Evolutionary conservation across 176 grass and related monocot genomes (phyloP).

Genomic region (Carex littledalei): DNA sequence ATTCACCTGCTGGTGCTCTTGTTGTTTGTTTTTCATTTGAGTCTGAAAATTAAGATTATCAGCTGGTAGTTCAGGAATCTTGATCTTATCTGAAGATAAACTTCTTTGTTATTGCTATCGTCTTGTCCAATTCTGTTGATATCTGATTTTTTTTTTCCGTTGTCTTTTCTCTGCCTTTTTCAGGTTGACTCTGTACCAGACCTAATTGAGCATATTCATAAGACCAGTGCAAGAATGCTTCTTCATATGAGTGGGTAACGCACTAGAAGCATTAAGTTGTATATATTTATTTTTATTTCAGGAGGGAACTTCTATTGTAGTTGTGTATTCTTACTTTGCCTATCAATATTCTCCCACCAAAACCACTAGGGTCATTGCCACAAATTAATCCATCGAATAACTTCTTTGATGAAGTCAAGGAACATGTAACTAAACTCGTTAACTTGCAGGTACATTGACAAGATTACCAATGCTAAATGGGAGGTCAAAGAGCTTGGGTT

Average conservation of each 20-base stretch:
- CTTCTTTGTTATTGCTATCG: background rate
- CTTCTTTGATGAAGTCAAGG: slow-evolving; percentile 3
- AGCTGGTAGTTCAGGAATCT: background rate
- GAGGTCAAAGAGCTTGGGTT: slow-evolving; percentile 98
- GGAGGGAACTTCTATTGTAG: background rate
- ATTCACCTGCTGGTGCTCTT: background rate
- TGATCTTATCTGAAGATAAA: background rate
- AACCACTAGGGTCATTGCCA: background rate
- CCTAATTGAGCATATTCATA: slow-evolving; percentile 88
- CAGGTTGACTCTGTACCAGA: slow-evolving; percentile 94
- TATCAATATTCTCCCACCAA: background rate
- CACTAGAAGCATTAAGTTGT: slow-evolving; percentile 3
- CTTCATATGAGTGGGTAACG: slow-evolving; percentile 93
- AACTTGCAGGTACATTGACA: slow-evolving; percentile 81
- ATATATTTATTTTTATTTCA: background rate
- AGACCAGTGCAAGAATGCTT: slow-evolving; percentile 81
- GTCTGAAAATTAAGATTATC: background rate
- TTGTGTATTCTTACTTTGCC: background rate
- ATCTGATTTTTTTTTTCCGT: slow-evolving; percentile 11
- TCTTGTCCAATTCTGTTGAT: background rate
- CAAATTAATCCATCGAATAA: background rate
- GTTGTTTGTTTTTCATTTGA: background rate
- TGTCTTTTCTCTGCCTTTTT: slow-evolving; percentile 30
- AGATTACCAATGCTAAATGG: slow-evolving; percentile 98
- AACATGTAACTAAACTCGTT: slow-evolving; percentile 21